Percentiles rank a stretch among this genome's conserved stretches.
phyloP scores from a whole-genome alignment of 352 stramenopile genomes.

The Blastocystis sp. region DNA sequence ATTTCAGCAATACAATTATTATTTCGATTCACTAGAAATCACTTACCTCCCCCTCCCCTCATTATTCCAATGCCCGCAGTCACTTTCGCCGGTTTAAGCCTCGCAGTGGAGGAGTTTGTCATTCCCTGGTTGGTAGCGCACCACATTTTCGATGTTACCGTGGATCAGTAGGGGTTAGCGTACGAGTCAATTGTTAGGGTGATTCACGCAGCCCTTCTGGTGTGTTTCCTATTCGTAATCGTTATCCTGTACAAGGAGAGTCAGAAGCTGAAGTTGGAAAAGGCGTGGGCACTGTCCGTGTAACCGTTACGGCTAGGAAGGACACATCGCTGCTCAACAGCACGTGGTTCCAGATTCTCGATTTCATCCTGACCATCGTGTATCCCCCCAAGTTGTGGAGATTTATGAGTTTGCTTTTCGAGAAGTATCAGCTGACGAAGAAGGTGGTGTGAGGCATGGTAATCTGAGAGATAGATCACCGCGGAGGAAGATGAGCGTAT shows the following conservation, averaged over 20 bases:
- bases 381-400: slow-evolving; percentile 62
- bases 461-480: slow-evolving; percentile 6
- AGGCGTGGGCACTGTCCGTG: neutral
- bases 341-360: neutral
- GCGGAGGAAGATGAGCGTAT: slow-evolving; percentile 47
- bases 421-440: slow-evolving; percentile 42
- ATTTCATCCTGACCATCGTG: slow-evolving; percentile 49
- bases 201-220: slow-evolving; percentile 9
- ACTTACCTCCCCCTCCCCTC: no score
- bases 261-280: slow-evolving; percentile 72
- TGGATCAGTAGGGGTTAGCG: slow-evolving; percentile 27
- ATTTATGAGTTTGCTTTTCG: slow-evolving; percentile 59
- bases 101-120: slow-evolving; percentile 63
- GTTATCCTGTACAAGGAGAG: slow-evolving; percentile 49
- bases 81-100: slow-evolving; percentile 10
- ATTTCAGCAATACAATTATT: no score
- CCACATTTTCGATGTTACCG: slow-evolving; percentile 60
- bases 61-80: slow-evolving; percentile 45
- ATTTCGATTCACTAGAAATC: no score
- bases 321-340: slow-evolving; percentile 31
- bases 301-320: slow-evolving; percentile 20
- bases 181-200: neutral
- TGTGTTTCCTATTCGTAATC: neutral
- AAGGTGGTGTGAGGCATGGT: neutral
- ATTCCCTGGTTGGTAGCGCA: slow-evolving; percentile 64